Evolutionary conservation across 208 protist genomes (phyloP).

Genomic region (Trypanosoma lewisi): DNA sequence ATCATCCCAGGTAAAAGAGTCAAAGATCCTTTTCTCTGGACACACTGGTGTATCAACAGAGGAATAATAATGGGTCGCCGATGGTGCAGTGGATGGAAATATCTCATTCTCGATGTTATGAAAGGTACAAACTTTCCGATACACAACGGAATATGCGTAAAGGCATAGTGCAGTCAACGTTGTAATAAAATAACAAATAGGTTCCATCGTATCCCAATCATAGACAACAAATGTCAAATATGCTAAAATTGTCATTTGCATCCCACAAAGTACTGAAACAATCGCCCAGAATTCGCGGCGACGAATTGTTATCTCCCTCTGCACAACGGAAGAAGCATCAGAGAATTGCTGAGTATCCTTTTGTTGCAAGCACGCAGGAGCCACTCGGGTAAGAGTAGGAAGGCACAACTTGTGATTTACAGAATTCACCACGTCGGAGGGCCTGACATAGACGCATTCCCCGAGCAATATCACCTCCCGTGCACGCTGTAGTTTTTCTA

Average conservation of each 20-base stretch:
- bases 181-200: slow-evolving; percentile 76
- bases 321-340: background rate
- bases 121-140: slow-evolving; percentile 45
- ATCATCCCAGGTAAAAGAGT: background rate
- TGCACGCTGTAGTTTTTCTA: slow-evolving; percentile 36
- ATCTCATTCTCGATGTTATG: slow-evolving; percentile 51
- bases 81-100: slow-evolving; percentile 17
- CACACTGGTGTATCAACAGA: background rate
- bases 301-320: background rate
- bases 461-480: slow-evolving; percentile 32
- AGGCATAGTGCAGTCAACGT: slow-evolving; percentile 43
- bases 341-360: background rate
- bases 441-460: slow-evolving; percentile 38
- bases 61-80: background rate
- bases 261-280: slow-evolving; percentile 49
- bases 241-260: slow-evolving; percentile 69
- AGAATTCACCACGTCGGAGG: slow-evolving; percentile 45
- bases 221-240: slow-evolving; percentile 80
- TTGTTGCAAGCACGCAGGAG: background rate
- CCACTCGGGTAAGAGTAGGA: slow-evolving; percentile 32
- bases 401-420: slow-evolving; percentile 51
- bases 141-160: slow-evolving; percentile 64
- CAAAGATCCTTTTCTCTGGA: background rate
- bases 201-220: slow-evolving; percentile 86
- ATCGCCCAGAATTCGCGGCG: slow-evolving; percentile 55